These are phyloP conservation scores for Aspergillus floridensis DNA, from an alignment of 2,329 filamentous ascomycete genomes.

Conservation along the genomic window DNA sequence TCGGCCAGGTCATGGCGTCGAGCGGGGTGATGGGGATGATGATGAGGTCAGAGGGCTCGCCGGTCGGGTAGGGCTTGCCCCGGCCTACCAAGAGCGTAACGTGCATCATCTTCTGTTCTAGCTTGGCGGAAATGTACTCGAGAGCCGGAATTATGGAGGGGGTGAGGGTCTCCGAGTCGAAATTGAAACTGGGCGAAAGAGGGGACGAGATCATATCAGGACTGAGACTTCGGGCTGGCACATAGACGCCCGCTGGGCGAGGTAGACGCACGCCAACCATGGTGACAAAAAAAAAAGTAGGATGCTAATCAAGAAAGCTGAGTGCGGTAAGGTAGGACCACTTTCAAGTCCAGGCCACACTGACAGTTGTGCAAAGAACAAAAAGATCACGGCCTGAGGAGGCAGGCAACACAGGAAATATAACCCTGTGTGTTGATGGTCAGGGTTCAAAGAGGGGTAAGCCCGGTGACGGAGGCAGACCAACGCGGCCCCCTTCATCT, in stretches of 20 bases:
- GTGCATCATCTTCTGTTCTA: conserved; percentile 40
- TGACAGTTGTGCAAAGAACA: not conserved
- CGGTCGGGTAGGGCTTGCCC: conserved; percentile 40
- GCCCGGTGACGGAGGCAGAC: not conserved
- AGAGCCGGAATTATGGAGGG: conserved; percentile 39
- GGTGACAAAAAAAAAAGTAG: conserved; percentile 2
- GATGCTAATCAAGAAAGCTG: not conserved
- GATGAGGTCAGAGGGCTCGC: conserved; percentile 38
- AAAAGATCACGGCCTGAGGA: not conserved
- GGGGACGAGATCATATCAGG: conserved; percentile 44
- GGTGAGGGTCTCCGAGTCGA: conserved; percentile 37
- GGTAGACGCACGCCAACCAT: conserved; percentile 39
- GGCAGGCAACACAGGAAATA: not conserved
- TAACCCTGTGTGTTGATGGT: not conserved
- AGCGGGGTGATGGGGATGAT: conserved; percentile 38
- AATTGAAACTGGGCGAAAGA: conserved; percentile 37
- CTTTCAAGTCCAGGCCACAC: not conserved
- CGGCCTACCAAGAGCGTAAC: conserved; percentile 42
- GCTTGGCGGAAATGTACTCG: conserved; percentile 42
- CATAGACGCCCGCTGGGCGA: conserved; percentile 36
- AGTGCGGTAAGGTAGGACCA: too few relatives aligned
- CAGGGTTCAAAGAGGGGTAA: not conserved
- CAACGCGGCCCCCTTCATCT: not conserved
- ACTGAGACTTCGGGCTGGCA: conserved; percentile 37
- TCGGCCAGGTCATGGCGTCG: conserved; percentile 29